Conservation (phyloP, 2,329 filamentous ascomycete genomes). For the Trichoderma oligosporum region DNA sequence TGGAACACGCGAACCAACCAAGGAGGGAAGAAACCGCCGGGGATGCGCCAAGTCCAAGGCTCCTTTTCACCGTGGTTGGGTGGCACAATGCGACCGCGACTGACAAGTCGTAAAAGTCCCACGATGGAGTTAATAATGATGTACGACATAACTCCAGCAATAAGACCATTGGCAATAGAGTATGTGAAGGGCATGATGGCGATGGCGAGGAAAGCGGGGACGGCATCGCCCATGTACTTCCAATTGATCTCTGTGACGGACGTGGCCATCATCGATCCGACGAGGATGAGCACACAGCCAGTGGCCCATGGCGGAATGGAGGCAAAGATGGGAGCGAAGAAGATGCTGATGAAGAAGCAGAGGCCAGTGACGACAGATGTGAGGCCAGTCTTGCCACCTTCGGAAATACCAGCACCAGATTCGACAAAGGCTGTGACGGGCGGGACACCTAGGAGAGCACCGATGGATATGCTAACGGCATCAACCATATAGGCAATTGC, state of each 20-base stretch:
- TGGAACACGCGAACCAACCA: conserved; percentile 63
- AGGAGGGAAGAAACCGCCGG: conserved; percentile 69
- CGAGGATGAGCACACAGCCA: conserved; percentile 80
- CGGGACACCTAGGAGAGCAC: conserved; percentile 70
- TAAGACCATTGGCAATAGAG: conserved; percentile 81
- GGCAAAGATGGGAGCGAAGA: conserved; percentile 87
- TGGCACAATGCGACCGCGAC: conserved; percentile 67
- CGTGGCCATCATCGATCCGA: conserved; percentile 82
- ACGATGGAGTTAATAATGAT: conserved; percentile 69
- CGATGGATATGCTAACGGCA: conserved; percentile 73
- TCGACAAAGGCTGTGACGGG: conserved; percentile 86
- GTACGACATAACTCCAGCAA: conserved; percentile 74
- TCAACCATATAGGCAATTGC: conserved; percentile 81
- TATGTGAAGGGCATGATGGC: conserved; percentile 88
- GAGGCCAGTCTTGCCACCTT: conserved; percentile 81
- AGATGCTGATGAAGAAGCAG: conserved; percentile 82
- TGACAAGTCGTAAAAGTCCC: conserved; percentile 63
- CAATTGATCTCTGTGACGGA: conserved; percentile 83
- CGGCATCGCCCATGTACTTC: conserved; percentile 76
- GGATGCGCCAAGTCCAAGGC: conserved; percentile 72
- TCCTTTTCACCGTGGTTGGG: conserved; percentile 74
- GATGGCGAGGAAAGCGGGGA: conserved; percentile 81
- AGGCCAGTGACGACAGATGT: conserved; percentile 74
- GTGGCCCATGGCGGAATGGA: conserved; percentile 88
- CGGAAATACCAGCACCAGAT: conserved; percentile 84